Base-by-base conservation (phyloP, 1,284 basidiomycete species). In the Pulveroboletus sp. region DNA sequence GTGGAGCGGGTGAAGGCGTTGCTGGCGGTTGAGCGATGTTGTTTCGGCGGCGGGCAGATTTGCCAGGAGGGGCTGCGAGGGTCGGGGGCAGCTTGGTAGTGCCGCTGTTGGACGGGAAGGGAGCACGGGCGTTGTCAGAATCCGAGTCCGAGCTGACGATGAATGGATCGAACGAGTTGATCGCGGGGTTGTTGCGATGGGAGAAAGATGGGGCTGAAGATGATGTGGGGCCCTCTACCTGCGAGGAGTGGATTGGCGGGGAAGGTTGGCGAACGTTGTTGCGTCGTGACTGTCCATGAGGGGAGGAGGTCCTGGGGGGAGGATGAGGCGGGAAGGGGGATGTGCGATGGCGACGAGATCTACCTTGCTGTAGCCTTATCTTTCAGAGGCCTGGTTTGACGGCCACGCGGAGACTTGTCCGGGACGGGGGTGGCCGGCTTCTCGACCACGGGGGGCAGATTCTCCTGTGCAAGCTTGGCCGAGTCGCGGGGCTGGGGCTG, bases 151-250 rank as follows among this genome's bases (percentile, higher is more conserved):
- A 75, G 59, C 73, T 74, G 55, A 77, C 75, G 56, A 80, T 62
- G 64, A 87, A 87, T 8, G 84, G 85, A 66, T 88, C 84, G 62
- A 81, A 83, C 43, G 74, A 73, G 65, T 81, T 82, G 54, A 72
- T 67, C 60, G 72, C 59, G 68, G 68, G 58, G 46, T 69, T 72
- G 54, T 59, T 66, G 48, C 62, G 73, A 44, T 60, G 61, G 55
- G 73, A 45, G 62, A 61, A 74, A 53, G 63, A 75, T 43, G 66
- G 74, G 60, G 67, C 68, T 53, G 67, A 58, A 52, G 65, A 58
- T 56, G 70, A 63, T 59, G 66, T 52, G 36, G 49, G 57, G 58
- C 59, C 80, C 82, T 86, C 86, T 79, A 79, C 82, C 77, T 86
- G 85, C 77, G 84, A 83, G 79, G 83, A 64, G 29, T 73, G 57